phyloP scores from a whole-genome alignment of 306 rosid species.

The Arachis hypogaea region DNA sequence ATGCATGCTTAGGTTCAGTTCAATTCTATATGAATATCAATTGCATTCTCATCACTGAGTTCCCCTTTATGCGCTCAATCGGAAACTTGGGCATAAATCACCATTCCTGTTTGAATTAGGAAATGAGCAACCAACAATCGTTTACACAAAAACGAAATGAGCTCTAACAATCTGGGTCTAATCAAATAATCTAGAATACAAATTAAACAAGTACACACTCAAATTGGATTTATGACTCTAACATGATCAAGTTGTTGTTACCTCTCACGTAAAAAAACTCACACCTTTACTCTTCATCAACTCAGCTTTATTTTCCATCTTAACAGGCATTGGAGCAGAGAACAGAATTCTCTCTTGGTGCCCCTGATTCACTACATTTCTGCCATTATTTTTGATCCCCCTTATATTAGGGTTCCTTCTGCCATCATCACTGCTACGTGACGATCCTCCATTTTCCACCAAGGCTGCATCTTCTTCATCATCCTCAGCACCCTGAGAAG shows the following conservation, averaged over 20 bases:
- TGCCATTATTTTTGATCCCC: constrained; percentile 33
- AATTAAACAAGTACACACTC: constrained; percentile 32
- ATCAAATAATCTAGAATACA: constrained; percentile 31
- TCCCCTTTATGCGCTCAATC: not conserved
- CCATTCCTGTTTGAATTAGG: not conserved
- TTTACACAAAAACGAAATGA: constrained; percentile 22
- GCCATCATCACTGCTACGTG: constrained; percentile 56
- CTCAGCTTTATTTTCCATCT: constrained; percentile 77
- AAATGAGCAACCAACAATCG: constrained; percentile 16
- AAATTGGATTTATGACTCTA: constrained; percentile 38
- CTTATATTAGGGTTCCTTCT: constrained; percentile 47
- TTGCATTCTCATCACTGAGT: not conserved
- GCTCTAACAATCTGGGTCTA: constrained; percentile 37
- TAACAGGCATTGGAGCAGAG: constrained; percentile 79
- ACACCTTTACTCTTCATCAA: constrained; percentile 52
- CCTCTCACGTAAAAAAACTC: constrained; percentile 49
- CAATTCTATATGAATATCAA: not conserved
- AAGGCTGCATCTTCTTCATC: constrained; percentile 44
- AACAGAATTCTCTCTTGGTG: constrained; percentile 49
- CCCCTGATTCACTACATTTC: constrained; percentile 36
- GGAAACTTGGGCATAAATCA: not conserved
- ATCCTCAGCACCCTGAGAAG: constrained; percentile 58
- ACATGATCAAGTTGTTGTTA: constrained; percentile 11
- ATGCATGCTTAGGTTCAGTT: not conserved
- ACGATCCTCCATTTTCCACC: constrained; percentile 44